Evolutionary conservation across 2,329 filamentous ascomycete genomes (phyloP).

Genomic region (Fonsecaea pedrosoi): DNA sequence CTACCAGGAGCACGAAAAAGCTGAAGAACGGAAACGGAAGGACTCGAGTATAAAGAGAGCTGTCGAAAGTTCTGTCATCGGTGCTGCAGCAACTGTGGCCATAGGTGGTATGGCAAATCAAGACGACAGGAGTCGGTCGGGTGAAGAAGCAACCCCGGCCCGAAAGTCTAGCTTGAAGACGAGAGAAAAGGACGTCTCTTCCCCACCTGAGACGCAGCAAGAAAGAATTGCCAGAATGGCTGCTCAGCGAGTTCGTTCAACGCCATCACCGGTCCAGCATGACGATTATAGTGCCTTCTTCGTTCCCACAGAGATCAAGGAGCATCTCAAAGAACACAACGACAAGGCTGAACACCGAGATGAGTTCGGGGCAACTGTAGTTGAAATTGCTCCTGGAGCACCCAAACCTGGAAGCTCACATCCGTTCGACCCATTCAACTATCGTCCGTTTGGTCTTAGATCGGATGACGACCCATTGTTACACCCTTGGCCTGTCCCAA

Average conservation of each 20-base stretch:
- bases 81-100: slow-evolving; percentile 51
- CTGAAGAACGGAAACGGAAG: slow-evolving; percentile 28
- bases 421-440: slow-evolving; percentile 36
- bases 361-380: slow-evolving; percentile 33
- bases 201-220: slow-evolving; percentile 33
- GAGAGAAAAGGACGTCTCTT: slow-evolving; percentile 23
- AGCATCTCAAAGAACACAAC: slow-evolving; percentile 48
- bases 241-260: slow-evolving; percentile 43
- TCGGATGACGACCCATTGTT: slow-evolving; percentile 36
- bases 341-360: slow-evolving; percentile 34
- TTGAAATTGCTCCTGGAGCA: slow-evolving; percentile 37
- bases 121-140: slow-evolving; percentile 35
- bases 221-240: slow-evolving; percentile 43
- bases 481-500: slow-evolving; percentile 56
- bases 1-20: slow-evolving; percentile 35
- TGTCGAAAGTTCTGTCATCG: slow-evolving; percentile 56
- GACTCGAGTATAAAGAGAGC: slow-evolving; percentile 50
- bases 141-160: slow-evolving; percentile 38
- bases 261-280: slow-evolving; percentile 45
- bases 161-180: slow-evolving; percentile 43
- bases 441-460: slow-evolving; percentile 37
- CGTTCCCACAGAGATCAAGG: slow-evolving; percentile 49
- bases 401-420: slow-evolving; percentile 20
- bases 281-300: slow-evolving; percentile 54
- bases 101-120: slow-evolving; percentile 38